Conservation (phyloP, 192 early-diverging fungal genomes). For the Linnemannia elongata region DNA sequence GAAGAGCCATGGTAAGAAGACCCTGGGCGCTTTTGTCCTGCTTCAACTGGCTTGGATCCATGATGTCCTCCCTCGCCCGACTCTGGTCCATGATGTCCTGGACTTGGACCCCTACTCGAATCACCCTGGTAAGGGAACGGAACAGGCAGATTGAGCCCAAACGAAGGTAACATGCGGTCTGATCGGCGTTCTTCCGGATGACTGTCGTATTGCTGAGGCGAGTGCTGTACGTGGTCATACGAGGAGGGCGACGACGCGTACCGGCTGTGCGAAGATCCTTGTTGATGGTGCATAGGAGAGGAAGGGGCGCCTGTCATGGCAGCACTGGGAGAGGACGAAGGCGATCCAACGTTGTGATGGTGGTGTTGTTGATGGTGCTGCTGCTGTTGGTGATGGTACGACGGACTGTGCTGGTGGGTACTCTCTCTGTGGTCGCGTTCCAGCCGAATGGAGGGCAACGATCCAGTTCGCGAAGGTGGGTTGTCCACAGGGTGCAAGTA, state of each 20-base stretch:
- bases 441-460: conserved; percentile 49
- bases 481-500: conserved; percentile 47
- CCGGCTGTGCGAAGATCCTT: conserved; percentile 13
- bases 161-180: conserved; percentile 48
- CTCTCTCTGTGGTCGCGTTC: conserved; percentile 30
- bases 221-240: conserved; percentile 28
- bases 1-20: conserved; percentile 38
- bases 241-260: conserved; percentile 45
- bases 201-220: conserved; percentile 37
- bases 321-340: conserved; percentile 22
- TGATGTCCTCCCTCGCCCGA: conserved; percentile 1
- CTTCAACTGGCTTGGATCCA: conserved; percentile 12
- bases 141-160: conserved; percentile 46
- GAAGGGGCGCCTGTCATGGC: conserved; percentile 9
- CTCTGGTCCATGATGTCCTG: not conserved
- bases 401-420: conserved; percentile 9
- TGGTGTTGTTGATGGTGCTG: conserved; percentile 23
- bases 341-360: conserved; percentile 14
- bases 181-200: conserved; percentile 42
- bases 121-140: conserved; percentile 29
- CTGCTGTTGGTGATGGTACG: conserved; percentile 14
- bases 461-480: conserved; percentile 39
- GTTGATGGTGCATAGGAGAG: conserved; percentile 34
- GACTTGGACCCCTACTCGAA: conserved; percentile 13
- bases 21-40: conserved; percentile 40